Evolutionary conservation across 2,329 filamentous ascomycete species (phyloP).

Genomic region (Bretziella fagacearum): DNA sequence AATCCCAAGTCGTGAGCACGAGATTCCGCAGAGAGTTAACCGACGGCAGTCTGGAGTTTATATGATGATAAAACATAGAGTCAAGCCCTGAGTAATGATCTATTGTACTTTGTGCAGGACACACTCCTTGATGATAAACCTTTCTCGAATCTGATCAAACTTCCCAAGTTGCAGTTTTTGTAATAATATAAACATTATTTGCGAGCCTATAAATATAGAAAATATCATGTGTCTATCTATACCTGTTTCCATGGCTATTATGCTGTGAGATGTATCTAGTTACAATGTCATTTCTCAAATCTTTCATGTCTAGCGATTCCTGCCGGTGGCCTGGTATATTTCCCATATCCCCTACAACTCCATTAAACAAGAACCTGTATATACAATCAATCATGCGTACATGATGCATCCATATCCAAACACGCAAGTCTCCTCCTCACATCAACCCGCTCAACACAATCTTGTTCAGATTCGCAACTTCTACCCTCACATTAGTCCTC

Average conservation of each 20-base stretch:
- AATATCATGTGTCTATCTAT: too few species aligned
- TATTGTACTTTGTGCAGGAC: slow-evolving; percentile 12
- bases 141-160: slow-evolving; percentile 14
- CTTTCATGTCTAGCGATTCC: too few species aligned
- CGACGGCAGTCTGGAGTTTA: too few species aligned
- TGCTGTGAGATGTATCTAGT: too few species aligned
- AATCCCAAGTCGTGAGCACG: too few species aligned
- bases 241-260: too few species aligned
- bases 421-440: slow-evolving; percentile 21
- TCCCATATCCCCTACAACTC: background rate
- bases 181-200: too few species aligned
- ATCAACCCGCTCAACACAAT: slow-evolving; percentile 79
- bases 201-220: too few species aligned
- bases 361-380: background rate
- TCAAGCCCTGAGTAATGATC: slow-evolving; percentile 75
- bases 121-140: slow-evolving; percentile 14
- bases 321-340: background rate
- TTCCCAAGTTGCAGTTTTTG: slow-evolving; percentile 3
- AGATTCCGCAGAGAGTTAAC: too few species aligned
- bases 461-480: slow-evolving; percentile 72
- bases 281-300: too few species aligned
- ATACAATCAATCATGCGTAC: too few species aligned
- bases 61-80: slow-evolving; percentile 95
- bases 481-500: slow-evolving; percentile 55
- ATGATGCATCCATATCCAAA: too few species aligned